Evolutionary conservation across 2,329 filamentous ascomycete genomes (phyloP).

Genomic region (Nemania serpens): DNA sequence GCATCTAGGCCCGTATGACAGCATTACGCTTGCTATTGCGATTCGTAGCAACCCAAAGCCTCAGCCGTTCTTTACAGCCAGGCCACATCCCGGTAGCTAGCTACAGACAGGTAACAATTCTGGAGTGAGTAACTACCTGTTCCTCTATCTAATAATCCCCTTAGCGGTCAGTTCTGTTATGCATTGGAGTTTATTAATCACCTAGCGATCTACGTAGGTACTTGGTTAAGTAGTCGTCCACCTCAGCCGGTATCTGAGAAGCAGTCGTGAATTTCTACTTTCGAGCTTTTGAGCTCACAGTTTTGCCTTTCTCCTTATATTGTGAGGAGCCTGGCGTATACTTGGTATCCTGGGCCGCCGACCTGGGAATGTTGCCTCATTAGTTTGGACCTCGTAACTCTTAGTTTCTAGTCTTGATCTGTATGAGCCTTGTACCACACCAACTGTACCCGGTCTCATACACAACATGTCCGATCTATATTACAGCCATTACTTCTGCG

Average conservation of each 20-base stretch:
- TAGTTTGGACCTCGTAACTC: no score
- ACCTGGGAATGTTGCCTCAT: no score
- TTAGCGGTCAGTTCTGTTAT: background rate
- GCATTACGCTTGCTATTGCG: constrained; percentile 15
- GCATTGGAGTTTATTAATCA: constrained; percentile 8
- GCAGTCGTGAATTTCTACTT: no score
- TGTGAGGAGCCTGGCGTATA: no score
- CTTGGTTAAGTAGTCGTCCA: no score
- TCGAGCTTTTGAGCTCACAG: no score
- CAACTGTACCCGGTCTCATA: constrained; percentile 12
- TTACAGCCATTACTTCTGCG: constrained; percentile 29
- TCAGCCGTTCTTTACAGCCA: constrained; percentile 24
- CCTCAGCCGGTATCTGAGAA: no score
- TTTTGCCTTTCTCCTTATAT: no score
- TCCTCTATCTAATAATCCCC: background rate
- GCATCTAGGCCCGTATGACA: constrained; percentile 18
- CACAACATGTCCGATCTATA: constrained; percentile 32
- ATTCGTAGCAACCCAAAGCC: constrained; percentile 9
- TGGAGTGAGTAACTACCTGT: background rate
- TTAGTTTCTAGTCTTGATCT: background rate
- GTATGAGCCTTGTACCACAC: constrained; percentile 35
- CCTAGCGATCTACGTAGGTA: background rate
- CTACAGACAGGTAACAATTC: constrained; percentile 22
- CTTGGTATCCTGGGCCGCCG: no score
- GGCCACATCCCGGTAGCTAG: constrained; percentile 6